A percentile compares a stretch with the other conserved stretches of the same genome.
Evolutionary conservation across 2,329 filamentous ascomycete genomes (phyloP).

Genomic region (Ceratocystis alfenasii): DNA sequence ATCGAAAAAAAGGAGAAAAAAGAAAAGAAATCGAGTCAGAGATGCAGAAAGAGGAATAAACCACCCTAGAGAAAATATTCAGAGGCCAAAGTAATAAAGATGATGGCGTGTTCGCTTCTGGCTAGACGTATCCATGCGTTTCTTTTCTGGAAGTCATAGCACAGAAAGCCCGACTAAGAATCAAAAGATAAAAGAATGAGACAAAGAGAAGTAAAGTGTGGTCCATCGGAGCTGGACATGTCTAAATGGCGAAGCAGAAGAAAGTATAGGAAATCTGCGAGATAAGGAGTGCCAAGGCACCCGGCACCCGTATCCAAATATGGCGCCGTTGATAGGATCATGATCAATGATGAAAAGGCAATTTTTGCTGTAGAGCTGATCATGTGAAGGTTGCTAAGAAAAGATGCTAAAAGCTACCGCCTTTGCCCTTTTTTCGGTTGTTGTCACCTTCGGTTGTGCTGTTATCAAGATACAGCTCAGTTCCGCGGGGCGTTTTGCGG

Average conservation of each 20-base stretch:
- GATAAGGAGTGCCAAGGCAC: not conserved
- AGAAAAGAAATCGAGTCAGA: not conserved
- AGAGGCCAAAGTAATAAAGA: not conserved
- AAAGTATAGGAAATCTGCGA: not conserved
- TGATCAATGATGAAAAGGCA: not conserved
- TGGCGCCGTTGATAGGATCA: not conserved
- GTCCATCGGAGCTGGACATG: not conserved
- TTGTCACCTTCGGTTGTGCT: not conserved
- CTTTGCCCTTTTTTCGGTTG: conserved; percentile 17
- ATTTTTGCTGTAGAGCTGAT: not conserved
- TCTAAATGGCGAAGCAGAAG: conserved; percentile 5
- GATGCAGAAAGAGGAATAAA: conserved; percentile 3
- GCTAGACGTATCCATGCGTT: not conserved
- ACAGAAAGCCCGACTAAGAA: not conserved
- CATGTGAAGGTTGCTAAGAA: not conserved
- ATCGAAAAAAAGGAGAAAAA: not conserved
- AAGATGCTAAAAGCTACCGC: conserved; percentile 3
- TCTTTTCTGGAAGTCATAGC: not conserved
- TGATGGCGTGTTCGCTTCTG: not conserved
- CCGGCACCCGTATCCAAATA: not conserved
- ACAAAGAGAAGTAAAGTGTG: conserved; percentile 4
- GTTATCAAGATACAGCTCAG: conserved; percentile 16
- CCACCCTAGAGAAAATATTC: not conserved
- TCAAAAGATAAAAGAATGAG: conserved; percentile 2
- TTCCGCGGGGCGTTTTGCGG: conserved; percentile 21